Percentiles rank a stretch among this genome's conserved stretches.
Evolutionary conservation across 768 basidiomycete genomes (phyloP).

Genomic region (Lentinula edodes): DNA sequence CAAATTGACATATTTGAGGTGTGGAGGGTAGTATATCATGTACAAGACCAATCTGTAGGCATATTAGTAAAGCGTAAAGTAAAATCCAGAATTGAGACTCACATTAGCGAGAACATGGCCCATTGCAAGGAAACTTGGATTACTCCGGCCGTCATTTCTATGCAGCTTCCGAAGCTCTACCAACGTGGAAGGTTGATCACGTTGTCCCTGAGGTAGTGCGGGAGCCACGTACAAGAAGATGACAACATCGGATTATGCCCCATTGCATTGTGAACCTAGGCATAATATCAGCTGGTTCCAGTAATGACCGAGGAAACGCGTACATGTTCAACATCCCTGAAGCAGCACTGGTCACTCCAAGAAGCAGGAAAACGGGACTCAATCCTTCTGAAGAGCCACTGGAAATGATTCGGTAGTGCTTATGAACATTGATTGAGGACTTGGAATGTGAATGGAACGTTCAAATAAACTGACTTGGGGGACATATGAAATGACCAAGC

Average conservation of each 20-base stretch:
- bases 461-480: conserved; percentile 57
- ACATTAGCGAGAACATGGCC: conserved; percentile 83
- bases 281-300: conserved; percentile 3
- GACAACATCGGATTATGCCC: conserved; percentile 77
- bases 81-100: conserved; percentile 22
- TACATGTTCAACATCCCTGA: conserved; percentile 84
- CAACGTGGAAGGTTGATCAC: not conserved
- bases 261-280: conserved; percentile 80
- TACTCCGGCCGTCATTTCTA: conserved; percentile 78
- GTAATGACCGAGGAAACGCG: conserved; percentile 13
- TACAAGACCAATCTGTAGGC: conserved; percentile 78
- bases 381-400: conserved; percentile 82
- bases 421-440: conserved; percentile 18
- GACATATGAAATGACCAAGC: conserved; percentile 75
- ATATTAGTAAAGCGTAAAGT: not conserved
- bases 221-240: conserved; percentile 52
- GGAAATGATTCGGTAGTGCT: conserved; percentile 75
- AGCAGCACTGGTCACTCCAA: conserved; percentile 82
- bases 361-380: conserved; percentile 85
- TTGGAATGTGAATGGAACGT: not conserved
- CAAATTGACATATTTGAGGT: conserved; percentile 64
- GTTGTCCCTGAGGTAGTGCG: not conserved
- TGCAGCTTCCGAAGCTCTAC: conserved; percentile 64
- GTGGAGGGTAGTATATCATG: conserved; percentile 85
- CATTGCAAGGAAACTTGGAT: conserved; percentile 81